phyloP scores from a whole-genome alignment of 2,329 filamentous ascomycete genomes.

The Emmonsia crescens region DNA sequence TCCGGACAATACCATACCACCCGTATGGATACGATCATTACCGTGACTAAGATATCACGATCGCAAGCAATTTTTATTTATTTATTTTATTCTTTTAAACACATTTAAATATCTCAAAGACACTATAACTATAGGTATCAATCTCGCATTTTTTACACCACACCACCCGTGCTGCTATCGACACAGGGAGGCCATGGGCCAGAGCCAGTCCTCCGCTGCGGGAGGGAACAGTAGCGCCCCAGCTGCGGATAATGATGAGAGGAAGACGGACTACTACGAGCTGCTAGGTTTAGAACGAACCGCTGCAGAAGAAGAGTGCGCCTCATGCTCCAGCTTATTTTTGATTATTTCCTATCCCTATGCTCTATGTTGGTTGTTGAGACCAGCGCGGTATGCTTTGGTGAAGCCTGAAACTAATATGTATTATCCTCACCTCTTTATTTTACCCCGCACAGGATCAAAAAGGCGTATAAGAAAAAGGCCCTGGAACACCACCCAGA shows the following conservation, averaged over 20 bases:
- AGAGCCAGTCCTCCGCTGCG: slow-evolving; percentile 31
- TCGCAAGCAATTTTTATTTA: not conserved
- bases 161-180: not conserved
- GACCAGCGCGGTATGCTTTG: not conserved
- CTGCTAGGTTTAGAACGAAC: slow-evolving; percentile 61
- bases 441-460: slow-evolving; percentile 56
- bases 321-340: slow-evolving; percentile 7
- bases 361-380: not conserved
- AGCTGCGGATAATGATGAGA: slow-evolving; percentile 9
- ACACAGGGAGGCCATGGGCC: slow-evolving; percentile 27
- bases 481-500: slow-evolving; percentile 92
- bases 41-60: not conserved
- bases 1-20: not conserved
- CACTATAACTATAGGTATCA: too few species aligned
- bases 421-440: not conserved
- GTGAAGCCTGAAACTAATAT: slow-evolving; percentile 4
- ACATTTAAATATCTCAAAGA: not conserved
- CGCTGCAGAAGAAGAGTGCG: slow-evolving; percentile 72
- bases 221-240: slow-evolving; percentile 13
- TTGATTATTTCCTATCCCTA: not conserved
- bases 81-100: not conserved
- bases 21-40: not conserved
- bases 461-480: slow-evolving; percentile 82
- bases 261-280: slow-evolving; percentile 52
- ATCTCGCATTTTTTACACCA: not conserved